Evolutionary conservation across 306 rosid species (phyloP).

Genomic region (Vigna hirtella): DNA sequence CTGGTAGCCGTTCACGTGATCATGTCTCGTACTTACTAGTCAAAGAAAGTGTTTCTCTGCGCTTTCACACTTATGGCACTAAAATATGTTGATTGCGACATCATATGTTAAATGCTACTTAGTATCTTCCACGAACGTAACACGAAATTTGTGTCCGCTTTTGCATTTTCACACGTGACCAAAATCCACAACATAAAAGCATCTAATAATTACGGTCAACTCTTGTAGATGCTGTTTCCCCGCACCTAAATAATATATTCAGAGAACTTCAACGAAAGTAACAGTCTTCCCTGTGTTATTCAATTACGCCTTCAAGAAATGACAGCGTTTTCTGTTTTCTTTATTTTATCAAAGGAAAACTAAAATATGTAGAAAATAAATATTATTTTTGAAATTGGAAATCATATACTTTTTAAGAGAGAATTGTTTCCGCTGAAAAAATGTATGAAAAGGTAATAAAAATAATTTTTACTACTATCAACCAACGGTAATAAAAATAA

Average conservation of each 20-base stretch:
- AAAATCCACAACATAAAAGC: constrained; percentile 13
- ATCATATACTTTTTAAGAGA: neutral
- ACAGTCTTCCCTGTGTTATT: no score
- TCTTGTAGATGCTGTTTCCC: neutral
- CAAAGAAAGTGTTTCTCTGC: constrained; percentile 10
- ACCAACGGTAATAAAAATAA: neutral
- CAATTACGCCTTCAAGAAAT: neutral
- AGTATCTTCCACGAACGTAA: constrained; percentile 36
- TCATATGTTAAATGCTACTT: neutral
- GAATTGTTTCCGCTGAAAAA: neutral
- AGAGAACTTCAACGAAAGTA: neutral
- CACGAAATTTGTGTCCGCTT: constrained; percentile 25
- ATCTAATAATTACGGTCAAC: neutral
- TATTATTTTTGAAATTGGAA: neutral
- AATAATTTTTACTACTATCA: neutral
- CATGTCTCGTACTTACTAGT: neutral
- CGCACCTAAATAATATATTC: neutral
- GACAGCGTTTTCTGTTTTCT: neutral
- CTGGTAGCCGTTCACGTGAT: neutral
- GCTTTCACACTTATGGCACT: neutral
- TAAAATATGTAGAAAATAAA: neutral
- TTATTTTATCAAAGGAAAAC: neutral
- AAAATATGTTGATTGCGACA: neutral
- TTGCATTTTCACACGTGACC: constrained; percentile 18
- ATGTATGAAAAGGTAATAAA: neutral